phyloP scores from a whole-genome alignment of 2,329 filamentous ascomycete species.

The Berkeleyomyces basicola region DNA sequence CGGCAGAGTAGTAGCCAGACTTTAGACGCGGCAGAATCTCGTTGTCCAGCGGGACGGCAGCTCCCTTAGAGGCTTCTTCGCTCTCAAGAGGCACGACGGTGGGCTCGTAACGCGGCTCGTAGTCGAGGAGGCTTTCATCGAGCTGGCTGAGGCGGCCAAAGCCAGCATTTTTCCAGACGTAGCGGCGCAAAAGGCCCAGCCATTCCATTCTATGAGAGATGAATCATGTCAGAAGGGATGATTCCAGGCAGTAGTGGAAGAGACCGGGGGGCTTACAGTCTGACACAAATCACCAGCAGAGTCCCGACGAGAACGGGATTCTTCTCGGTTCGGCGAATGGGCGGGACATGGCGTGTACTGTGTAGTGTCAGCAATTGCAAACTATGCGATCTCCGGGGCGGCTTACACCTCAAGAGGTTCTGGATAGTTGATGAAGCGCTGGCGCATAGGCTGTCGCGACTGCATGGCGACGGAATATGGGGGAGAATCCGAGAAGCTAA shows the following conservation, averaged over 20 bases:
- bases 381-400: neutral
- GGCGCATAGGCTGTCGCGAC: slow-evolving; percentile 4
- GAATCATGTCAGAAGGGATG: neutral
- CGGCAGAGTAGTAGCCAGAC: slow-evolving; percentile 23
- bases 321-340: neutral
- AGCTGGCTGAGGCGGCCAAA: slow-evolving; percentile 41
- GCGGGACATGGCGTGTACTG: neutral
- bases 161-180: slow-evolving; percentile 47
- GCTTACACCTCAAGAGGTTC: slow-evolving; percentile 22
- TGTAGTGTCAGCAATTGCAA: neutral
- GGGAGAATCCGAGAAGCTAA: neutral
- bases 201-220: slow-evolving; percentile 32
- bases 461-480: neutral
- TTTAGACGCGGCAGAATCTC: slow-evolving; percentile 2
- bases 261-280: slow-evolving; percentile 26
- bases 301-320: slow-evolving; percentile 43
- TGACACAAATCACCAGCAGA: slow-evolving; percentile 34
- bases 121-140: slow-evolving; percentile 33
- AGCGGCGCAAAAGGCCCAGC: slow-evolving; percentile 34
- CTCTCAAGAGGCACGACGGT: slow-evolving; percentile 29
- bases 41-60: neutral
- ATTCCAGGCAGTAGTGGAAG: neutral
- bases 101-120: slow-evolving; percentile 30
- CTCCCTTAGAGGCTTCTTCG: slow-evolving; percentile 5
- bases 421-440: slow-evolving; percentile 23